Base-by-base conservation (phyloP, 2,329 filamentous ascomycete species). In the Penicillium decumbens region DNA sequence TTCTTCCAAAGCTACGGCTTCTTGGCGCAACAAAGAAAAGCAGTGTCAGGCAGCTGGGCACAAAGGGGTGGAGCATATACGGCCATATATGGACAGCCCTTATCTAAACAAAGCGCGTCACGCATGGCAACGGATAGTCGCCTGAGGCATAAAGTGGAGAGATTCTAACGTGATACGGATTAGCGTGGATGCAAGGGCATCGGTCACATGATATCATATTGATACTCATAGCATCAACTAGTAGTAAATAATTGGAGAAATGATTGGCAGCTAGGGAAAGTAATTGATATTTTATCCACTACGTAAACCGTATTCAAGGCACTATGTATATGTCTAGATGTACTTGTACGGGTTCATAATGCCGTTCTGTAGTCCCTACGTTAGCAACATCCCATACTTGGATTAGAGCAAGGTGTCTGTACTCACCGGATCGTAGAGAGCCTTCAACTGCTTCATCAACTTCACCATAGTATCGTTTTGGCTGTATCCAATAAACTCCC, bases 341-440 rank as follows among this genome's bases (percentile, higher is more conserved):
- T 96, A 97, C 75, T 97, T 97, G 78, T 97, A 97, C 0, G 92
- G 92, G 74, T 96, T 97, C 89, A 97, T 95, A 72, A 97, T 97
- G 41, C 90, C 91, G 61, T 95, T 95, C 89, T 95, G 60, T 28
- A 50, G 6, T 39, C 15, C 28, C 10, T 18, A 1, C 1, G 50
- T 65, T 57, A 64, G 60, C 53, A 44, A 41, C 6, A 5, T 9
- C 7, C 15, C 23, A 18, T 9, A 32, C 12, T 3, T 13, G n/a
- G 6, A 10, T 3, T 13, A 10, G 6, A 10, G 27, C 45, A 28
- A 13, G 27, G 23, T 38, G 29, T 4, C 6, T 7, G 32, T 35
- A 68, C 89, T 83, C 75, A 95, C 90, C 65, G 91, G 93, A 73
- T 98, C 93, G 71, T 95, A 98, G 15, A 95, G 75, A 51, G 85